Evolutionary conservation across 176 grass and related monocot species (phyloP), one percentile per base, ranked within the genome.

Genomic region (Metroxylon sagu): DNA sequence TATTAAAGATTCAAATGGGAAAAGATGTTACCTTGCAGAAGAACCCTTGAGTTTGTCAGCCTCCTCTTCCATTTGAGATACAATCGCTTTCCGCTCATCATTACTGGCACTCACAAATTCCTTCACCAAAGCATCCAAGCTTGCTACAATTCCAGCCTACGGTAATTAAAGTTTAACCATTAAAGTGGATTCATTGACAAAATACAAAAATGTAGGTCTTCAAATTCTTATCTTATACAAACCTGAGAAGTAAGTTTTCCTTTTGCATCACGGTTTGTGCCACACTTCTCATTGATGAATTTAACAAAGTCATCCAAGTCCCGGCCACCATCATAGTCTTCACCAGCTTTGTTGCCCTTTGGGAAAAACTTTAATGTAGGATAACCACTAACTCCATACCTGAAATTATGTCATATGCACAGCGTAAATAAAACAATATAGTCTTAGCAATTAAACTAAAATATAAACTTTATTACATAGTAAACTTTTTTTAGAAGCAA

Each of bases 331-430:
- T 98, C 87, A 68, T 92, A 98, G 73, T 92, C 87, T 78, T 89
- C 93, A 78, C 93, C 93, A 70, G 72, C 87, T 81, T 98, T 97
- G 81, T 79, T 98, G 27, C 79, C 76, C 70, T 88, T 98, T 0
- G 93, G 87, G 76, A 98, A 98, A 67, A 89, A 98, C 62, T 98
- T 92, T 73, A 92, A 75, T 30, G 93, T 98, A 5, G 93, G 93
- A 69, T 85, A 98, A 29, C 93, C 84, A 85, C 78, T 85, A 65
- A 92, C 93, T 74, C 81, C 93, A 35, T 85, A 98, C 71, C 93
- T 98, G 78, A 62, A 74, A 56, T 50, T 15, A 16, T 28, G 72
- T 60, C 14, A 14, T 43, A 35, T 12, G 16, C 3, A 81, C 30
- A 10, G 61, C 3, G 35, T 27, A 19, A 55, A 55, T 55, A 19